Evolutionary conservation across 106 monocot genomes (phyloP).

Genomic region (Dioscorea dumetorum): DNA sequence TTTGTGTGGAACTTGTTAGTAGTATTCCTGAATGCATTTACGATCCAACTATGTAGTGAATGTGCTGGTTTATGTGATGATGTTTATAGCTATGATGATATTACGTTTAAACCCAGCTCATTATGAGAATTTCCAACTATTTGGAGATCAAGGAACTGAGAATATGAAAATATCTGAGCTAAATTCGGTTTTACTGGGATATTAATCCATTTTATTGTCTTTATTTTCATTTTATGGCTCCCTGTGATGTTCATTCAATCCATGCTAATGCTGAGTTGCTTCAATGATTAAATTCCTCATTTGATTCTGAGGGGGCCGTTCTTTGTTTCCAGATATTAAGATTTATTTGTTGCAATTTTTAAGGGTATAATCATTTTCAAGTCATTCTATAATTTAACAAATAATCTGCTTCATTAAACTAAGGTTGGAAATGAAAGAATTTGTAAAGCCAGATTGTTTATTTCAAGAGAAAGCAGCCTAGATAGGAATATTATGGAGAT

Average conservation of each 20-base stretch:
- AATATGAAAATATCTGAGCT: background rate
- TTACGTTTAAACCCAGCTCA: constrained; percentile 12
- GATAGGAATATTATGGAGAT: too few relatives aligned
- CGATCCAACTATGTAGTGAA: too few relatives aligned
- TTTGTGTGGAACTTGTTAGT: too few relatives aligned
- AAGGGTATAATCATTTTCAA: too few relatives aligned
- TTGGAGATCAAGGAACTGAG: constrained; percentile 4
- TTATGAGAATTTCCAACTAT: constrained; percentile 9
- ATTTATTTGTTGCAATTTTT: too few relatives aligned
- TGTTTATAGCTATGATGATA: constrained; percentile 3
- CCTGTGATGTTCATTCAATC: background rate
- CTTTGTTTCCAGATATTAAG: too few relatives aligned
- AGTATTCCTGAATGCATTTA: too few relatives aligned
- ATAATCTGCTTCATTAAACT: too few relatives aligned
- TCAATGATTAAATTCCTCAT: background rate
- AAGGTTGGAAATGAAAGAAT: too few relatives aligned
- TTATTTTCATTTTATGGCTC: background rate
- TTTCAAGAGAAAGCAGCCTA: too few relatives aligned
- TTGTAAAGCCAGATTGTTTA: too few relatives aligned
- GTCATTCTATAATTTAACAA: too few relatives aligned
- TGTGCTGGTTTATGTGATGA: background rate
- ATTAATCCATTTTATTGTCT: background rate
- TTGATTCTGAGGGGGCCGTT: background rate
- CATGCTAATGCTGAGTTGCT: background rate
- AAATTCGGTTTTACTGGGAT: background rate